Conservation (phyloP, 495 filamentous ascomycete genomes). For the Extremus antarcticus region DNA sequence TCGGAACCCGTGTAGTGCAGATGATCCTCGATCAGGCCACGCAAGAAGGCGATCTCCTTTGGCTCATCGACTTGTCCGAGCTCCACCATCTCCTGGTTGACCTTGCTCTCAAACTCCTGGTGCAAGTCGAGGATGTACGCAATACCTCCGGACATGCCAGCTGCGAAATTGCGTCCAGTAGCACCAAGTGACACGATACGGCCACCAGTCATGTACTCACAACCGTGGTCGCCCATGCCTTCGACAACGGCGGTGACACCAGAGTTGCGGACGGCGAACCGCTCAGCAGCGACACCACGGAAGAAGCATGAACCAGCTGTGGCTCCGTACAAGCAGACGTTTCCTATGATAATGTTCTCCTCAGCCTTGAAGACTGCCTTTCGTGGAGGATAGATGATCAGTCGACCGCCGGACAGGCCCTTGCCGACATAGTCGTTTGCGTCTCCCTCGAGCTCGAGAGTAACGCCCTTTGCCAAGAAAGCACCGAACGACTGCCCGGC, state of each 20-base stretch:
- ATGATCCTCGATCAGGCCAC: conserved; percentile 92
- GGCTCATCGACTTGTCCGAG: conserved; percentile 79
- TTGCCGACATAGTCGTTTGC: conserved; percentile 98
- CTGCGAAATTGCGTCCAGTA: conserved; percentile 98
- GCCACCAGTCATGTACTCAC: conserved; percentile 99
- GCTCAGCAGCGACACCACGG: conserved; percentile 93
- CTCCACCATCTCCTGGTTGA: conserved; percentile 99
- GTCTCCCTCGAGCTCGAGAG: conserved; percentile 93
- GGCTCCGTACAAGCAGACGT: conserved; percentile 95
- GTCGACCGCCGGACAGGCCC: conserved; percentile 86
- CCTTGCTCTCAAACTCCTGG: conserved; percentile 84
- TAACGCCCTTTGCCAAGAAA: conserved; percentile 89
- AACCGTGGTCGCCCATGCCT: conserved; percentile 94
- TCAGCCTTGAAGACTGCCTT: conserved; percentile 92
- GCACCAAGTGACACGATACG: conserved; percentile 81
- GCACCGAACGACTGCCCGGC: conserved; percentile 97
- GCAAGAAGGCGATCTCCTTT: conserved; percentile 83
- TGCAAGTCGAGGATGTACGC: conserved; percentile 92
- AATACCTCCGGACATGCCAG: conserved; percentile 98
- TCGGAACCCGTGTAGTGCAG: conserved; percentile 99
- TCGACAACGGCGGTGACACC: conserved; percentile 95
- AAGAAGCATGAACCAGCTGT: conserved; percentile 93
- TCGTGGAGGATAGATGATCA: conserved; percentile 93
- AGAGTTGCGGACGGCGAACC: conserved; percentile 96
- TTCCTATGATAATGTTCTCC: conserved; percentile 94